These are phyloP conservation scores for Heracleum sosnowskyi DNA, from an alignment of 129 eudicot species.

Conservation along the genomic window DNA sequence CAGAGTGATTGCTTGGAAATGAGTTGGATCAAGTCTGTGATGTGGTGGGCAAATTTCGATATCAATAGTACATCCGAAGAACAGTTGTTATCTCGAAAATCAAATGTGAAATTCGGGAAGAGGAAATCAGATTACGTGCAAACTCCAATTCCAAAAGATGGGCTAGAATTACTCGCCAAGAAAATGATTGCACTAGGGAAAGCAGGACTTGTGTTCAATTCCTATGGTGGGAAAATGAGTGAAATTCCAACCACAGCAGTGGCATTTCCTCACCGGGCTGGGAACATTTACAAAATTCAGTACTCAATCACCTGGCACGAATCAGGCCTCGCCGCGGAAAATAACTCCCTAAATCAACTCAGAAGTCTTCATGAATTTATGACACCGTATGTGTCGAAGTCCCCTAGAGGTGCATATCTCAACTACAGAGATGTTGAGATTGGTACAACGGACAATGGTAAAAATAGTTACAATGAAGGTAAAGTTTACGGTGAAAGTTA, in stretches of 20 bases:
- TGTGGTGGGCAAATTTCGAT: constrained; percentile 28
- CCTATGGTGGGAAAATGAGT: constrained; percentile 41
- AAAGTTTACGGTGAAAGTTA: constrained; percentile 32
- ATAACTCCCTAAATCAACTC: constrained; percentile 18
- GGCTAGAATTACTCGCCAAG: not conserved
- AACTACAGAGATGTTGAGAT: constrained; percentile 37
- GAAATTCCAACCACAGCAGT: constrained; percentile 24
- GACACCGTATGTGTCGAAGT: constrained; percentile 34
- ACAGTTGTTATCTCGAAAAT: not conserved
- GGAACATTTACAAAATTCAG: constrained; percentile 36
- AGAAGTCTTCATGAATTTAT: constrained; percentile 25
- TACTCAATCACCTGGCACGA: constrained; percentile 40
- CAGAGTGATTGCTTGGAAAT: constrained; percentile 23
- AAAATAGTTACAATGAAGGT: constrained; percentile 22
- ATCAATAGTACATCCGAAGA: constrained; percentile 1
- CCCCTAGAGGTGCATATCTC: constrained; percentile 36
- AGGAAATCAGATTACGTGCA: constrained; percentile 35
- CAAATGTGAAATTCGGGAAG: constrained; percentile 12
- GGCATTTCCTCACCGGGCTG: constrained; percentile 38
- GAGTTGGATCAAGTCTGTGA: constrained; percentile 23
- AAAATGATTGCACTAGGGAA: constrained; percentile 13
- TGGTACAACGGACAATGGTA: constrained; percentile 27
- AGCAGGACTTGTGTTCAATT: constrained; percentile 29
- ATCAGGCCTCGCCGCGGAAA: constrained; percentile 4
- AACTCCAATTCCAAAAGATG: constrained; percentile 23